These are phyloP conservation scores for Coprinellus aureogranulatus DNA, from an alignment of 768 basidiomycete genomes.

Conservation along the genomic window DNA sequence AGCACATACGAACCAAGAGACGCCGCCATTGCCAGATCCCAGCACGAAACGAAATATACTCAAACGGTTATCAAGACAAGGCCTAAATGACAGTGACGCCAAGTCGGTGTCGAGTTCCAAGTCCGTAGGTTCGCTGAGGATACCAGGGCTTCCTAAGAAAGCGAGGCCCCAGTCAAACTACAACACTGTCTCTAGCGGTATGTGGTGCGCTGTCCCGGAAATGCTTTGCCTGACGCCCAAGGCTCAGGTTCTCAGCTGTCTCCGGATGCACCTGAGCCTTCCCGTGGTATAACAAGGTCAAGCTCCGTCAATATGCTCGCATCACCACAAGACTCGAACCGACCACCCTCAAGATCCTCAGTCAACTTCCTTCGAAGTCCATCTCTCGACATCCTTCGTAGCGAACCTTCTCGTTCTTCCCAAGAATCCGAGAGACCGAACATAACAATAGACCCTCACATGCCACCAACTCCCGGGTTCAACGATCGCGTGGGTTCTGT, in stretches of 20 bases:
- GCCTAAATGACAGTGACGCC: conserved; percentile 38
- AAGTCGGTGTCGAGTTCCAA: too few species aligned
- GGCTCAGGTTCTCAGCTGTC: conserved; percentile 33
- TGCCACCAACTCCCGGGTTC: conserved; percentile 22
- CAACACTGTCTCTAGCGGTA: conserved; percentile 14
- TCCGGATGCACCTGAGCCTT: background rate
- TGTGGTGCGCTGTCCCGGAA: background rate
- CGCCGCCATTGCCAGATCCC: conserved; percentile 47
- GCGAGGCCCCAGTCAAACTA: conserved; percentile 33
- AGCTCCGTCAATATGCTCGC: conserved; percentile 10
- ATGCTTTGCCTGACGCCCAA: background rate
- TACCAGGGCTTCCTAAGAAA: conserved; percentile 46
- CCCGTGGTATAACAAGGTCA: conserved; percentile 9
- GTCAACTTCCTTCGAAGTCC: conserved; percentile 30
- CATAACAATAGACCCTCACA: background rate
- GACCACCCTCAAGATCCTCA: conserved; percentile 29
- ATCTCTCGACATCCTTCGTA: conserved; percentile 39
- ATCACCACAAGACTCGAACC: conserved; percentile 5
- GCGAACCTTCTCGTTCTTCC: conserved; percentile 16
- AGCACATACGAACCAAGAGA: conserved; percentile 36
- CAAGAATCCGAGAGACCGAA: conserved; percentile 24
- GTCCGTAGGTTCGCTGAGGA: conserved; percentile 34
- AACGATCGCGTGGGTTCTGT: conserved; percentile 51
- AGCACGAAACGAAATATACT: conserved; percentile 45
- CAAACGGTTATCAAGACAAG: conserved; percentile 48